These are phyloP conservation scores for Isatis tinctoria DNA, from an alignment of 345 rosid genomes.

Conservation along the genomic window DNA sequence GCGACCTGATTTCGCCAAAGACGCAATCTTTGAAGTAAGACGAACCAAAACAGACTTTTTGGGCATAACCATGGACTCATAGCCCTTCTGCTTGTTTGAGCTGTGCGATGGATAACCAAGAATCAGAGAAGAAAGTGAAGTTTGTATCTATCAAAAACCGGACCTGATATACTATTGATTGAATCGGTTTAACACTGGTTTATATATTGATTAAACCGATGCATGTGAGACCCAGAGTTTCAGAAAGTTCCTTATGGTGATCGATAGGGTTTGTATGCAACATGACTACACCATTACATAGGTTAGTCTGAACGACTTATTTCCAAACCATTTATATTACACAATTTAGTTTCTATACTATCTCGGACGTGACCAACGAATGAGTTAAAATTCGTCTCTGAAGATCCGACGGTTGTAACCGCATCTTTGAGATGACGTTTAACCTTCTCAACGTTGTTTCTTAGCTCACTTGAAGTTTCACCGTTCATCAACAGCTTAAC, in stretches of 20 bases:
- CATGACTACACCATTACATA: background rate
- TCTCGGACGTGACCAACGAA: slow-evolving; percentile 32
- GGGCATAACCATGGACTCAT: background rate
- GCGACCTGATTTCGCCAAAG: slow-evolving; percentile 41
- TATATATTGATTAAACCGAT: background rate
- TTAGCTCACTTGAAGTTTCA: slow-evolving; percentile 31
- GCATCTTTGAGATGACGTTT: slow-evolving; percentile 38
- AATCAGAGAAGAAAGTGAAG: background rate
- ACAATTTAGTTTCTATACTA: slow-evolving; percentile 7
- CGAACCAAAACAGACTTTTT: slow-evolving; percentile 26
- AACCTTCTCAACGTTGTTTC: slow-evolving; percentile 30
- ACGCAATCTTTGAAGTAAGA: slow-evolving; percentile 46
- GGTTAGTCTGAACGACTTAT: background rate
- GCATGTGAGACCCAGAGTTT: background rate
- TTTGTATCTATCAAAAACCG: background rate
- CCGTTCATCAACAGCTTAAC: slow-evolving; percentile 36
- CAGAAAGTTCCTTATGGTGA: background rate
- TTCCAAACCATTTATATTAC: slow-evolving; percentile 12
- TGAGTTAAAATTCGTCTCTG: slow-evolving; percentile 31
- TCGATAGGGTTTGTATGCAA: background rate
- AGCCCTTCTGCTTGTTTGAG: background rate
- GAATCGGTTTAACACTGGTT: background rate
- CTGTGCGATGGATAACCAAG: background rate
- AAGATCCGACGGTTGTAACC: slow-evolving; percentile 39
- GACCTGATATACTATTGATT: background rate